Conservation (phyloP, 352 stramenopile genomes). For the Pythium periplocum region DNA sequence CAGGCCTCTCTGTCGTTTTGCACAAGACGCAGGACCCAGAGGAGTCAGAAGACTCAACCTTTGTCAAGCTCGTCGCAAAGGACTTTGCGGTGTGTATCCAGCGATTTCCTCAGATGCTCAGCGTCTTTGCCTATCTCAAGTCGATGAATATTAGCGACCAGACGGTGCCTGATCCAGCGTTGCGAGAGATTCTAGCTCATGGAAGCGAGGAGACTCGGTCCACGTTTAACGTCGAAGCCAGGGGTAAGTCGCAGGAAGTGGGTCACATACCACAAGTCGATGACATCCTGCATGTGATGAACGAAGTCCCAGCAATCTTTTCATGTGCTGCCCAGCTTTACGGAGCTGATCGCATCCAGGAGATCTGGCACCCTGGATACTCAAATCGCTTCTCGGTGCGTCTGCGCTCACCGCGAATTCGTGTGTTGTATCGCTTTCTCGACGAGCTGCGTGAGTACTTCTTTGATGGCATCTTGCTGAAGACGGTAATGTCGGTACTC, state of each 20-base stretch:
- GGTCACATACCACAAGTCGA: slow-evolving; percentile 35
- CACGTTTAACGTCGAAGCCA: too few species aligned
- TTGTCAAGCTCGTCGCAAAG: slow-evolving; percentile 60
- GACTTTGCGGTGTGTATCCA: slow-evolving; percentile 74
- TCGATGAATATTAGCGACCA: slow-evolving; percentile 72
- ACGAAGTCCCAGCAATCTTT: slow-evolving; percentile 65
- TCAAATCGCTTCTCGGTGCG: slow-evolving; percentile 67
- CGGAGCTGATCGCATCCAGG: slow-evolving; percentile 68
- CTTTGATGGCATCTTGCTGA: slow-evolving; percentile 55
- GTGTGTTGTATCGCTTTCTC: slow-evolving; percentile 80
- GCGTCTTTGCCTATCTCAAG: slow-evolving; percentile 65
- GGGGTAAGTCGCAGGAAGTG: too few species aligned
- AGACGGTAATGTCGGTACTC: slow-evolving; percentile 53
- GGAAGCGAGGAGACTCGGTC: not conserved
- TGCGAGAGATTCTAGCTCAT: slow-evolving; percentile 65
- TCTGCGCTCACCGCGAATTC: slow-evolving; percentile 70
- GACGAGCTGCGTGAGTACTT: slow-evolving; percentile 74
- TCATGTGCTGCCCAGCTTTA: slow-evolving; percentile 74
- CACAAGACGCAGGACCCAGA: slow-evolving; percentile 41
- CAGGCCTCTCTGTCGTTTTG: slow-evolving; percentile 60
- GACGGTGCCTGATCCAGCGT: slow-evolving; percentile 46
- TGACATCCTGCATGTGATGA: slow-evolving; percentile 47
- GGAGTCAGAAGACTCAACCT: slow-evolving; percentile 21
- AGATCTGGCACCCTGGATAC: slow-evolving; percentile 79
- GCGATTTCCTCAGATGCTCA: slow-evolving; percentile 57